Conservation (phyloP, 1,284 basidiomycete genomes). For the Microbotryomycetes sp. region DNA sequence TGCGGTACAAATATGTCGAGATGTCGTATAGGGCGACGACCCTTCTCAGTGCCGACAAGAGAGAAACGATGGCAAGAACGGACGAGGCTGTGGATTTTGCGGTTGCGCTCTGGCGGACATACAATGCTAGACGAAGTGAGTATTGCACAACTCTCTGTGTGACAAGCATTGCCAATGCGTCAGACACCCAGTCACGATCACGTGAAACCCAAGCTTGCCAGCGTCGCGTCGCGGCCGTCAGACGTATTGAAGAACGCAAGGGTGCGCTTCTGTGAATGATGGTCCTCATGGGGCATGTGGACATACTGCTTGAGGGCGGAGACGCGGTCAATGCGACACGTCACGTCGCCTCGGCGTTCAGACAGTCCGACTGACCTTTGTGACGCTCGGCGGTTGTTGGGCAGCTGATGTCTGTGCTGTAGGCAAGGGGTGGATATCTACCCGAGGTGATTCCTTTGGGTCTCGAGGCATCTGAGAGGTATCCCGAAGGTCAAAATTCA, state of each 20-base stretch:
- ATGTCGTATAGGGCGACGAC: constrained; percentile 10
- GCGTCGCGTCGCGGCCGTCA: constrained; percentile 13
- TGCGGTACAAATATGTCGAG: neutral
- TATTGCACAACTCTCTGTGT: constrained; percentile 17
- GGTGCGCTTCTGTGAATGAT: too few species aligned
- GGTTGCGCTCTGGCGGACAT: neutral
- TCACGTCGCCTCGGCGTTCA: neutral
- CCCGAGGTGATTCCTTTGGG: neutral
- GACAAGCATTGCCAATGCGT: neutral
- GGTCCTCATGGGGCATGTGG: neutral
- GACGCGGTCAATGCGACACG: neutral
- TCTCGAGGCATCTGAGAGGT: neutral
- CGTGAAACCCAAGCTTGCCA: too few species aligned
- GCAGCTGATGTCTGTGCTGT: neutral
- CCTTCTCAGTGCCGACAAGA: constrained; percentile 13
- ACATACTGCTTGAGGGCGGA: neutral
- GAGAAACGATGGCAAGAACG: constrained; percentile 14
- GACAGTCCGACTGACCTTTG: neutral
- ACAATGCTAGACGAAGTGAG: constrained; percentile 3
- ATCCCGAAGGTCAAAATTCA: neutral
- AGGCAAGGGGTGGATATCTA: neutral
- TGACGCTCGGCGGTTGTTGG: neutral
- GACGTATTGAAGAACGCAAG: constrained; percentile 1
- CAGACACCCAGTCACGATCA: constrained; percentile 6
- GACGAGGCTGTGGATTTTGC: neutral